Conservation (phyloP, 495 filamentous ascomycete genomes). For the Thozetella sp. region DNA sequence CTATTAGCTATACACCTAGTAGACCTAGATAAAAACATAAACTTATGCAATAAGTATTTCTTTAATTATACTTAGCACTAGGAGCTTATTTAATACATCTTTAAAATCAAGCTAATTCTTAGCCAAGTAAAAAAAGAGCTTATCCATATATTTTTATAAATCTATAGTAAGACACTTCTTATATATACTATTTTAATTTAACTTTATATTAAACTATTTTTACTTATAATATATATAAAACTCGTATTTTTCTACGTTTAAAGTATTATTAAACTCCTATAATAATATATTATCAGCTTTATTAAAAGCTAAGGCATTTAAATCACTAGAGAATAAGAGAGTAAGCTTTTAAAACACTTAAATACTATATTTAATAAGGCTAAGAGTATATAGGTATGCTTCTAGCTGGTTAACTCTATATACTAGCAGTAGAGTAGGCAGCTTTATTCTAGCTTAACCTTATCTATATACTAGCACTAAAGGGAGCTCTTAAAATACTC, state of each 20-base stretch:
- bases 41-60: neutral
- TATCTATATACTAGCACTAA: neutral
- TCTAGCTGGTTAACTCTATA: neutral
- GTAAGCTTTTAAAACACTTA: neutral
- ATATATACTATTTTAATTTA: neutral
- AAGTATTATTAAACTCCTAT: neutral
- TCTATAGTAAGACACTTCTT: neutral
- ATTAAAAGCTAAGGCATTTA: neutral
- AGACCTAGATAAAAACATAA: neutral
- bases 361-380: neutral
- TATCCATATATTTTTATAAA: neutral
- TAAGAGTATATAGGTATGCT: neutral
- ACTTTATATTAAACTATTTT: neutral
- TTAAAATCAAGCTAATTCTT: neutral
- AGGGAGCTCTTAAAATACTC: too few relatives aligned
- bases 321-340: neutral
- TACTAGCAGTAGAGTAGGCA: neutral
- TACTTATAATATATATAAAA: neutral
- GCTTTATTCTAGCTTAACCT: neutral
- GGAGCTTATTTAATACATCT: neutral
- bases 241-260: neutral
- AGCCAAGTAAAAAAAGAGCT: neutral
- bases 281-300: neutral
- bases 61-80: neutral
- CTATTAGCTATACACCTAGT: constrained; percentile 1